Evolutionary conservation across 78 protist genomes (phyloP).

Genomic region (Planoprotostelium fungivorum): DNA sequence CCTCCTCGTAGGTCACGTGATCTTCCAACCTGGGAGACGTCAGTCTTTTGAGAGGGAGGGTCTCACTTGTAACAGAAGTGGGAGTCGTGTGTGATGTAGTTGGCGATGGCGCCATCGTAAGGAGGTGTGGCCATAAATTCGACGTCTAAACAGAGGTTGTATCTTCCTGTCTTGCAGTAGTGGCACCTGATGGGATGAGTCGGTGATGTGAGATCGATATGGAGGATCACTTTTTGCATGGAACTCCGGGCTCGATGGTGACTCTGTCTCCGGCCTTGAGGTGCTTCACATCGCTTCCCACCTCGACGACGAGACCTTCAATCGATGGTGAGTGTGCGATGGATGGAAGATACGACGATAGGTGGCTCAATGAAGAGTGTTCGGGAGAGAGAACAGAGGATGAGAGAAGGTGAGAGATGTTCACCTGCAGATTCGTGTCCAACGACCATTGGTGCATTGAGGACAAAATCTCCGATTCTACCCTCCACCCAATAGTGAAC

Average conservation of each 20-base stretch:
- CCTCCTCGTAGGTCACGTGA: conserved; percentile 33
- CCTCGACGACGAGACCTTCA: not conserved
- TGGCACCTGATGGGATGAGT: too few relatives aligned
- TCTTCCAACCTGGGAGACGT: not conserved
- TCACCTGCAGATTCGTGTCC: conserved; percentile 54
- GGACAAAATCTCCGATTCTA: conserved; percentile 25
- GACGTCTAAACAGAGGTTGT: conserved; percentile 58
- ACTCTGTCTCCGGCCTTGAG: conserved; percentile 52
- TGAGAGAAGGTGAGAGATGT: not conserved
- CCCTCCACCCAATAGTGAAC: conserved; percentile 57
- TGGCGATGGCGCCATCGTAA: conserved; percentile 34
- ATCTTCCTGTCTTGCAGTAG: conserved; percentile 12
- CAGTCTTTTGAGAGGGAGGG: not conserved
- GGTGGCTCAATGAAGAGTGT: too few relatives aligned
- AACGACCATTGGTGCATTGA: conserved; percentile 34
- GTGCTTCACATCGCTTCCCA: not conserved
- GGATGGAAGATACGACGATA: not conserved
- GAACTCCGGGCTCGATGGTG: conserved; percentile 61
- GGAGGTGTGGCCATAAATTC: conserved; percentile 69
- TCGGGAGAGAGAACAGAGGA: too few relatives aligned
- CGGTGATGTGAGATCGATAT: too few relatives aligned
- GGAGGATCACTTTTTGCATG: conserved; percentile 3
- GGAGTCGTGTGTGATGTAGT: conserved; percentile 2
- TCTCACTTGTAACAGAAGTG: conserved; percentile 6
- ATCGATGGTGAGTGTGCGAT: not conserved